These are phyloP conservation scores for Lachancea meyersii DNA, from an alignment of 805 yeast species.

Conservation along the genomic window DNA sequence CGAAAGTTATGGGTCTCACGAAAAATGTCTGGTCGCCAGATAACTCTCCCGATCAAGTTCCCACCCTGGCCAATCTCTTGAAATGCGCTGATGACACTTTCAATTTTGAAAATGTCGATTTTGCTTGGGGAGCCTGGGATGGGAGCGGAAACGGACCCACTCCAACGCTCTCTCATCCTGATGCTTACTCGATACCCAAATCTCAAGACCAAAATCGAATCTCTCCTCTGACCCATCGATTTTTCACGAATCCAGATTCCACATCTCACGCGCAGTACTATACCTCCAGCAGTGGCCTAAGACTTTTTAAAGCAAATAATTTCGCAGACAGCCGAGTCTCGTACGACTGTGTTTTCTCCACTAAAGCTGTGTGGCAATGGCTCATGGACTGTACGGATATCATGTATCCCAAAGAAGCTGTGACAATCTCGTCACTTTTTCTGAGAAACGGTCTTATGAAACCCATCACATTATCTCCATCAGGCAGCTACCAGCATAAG, in stretches of 20 bases:
- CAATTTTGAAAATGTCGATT: conserved; percentile 29
- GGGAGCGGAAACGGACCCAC: not conserved
- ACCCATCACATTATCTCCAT: conserved; percentile 37
- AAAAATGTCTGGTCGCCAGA: conserved; percentile 69
- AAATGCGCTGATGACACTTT: conserved; percentile 32
- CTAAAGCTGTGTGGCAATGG: conserved; percentile 83
- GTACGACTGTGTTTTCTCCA: conserved; percentile 52
- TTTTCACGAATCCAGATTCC: conserved; percentile 83
- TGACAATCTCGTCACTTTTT: conserved; percentile 46
- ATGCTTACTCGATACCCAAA: not conserved
- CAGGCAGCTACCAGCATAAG: conserved; percentile 27
- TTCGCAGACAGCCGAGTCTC: conserved; percentile 28
- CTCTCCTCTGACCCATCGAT: conserved; percentile 69
- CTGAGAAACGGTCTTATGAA: conserved; percentile 42
- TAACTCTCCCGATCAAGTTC: conserved; percentile 45
- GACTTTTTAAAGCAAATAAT: conserved; percentile 44
- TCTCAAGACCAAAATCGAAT: conserved; percentile 21
- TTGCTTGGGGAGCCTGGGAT: conserved; percentile 2
- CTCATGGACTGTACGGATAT: conserved; percentile 82
- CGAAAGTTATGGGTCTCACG: conserved; percentile 51
- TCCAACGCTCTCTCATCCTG: not conserved
- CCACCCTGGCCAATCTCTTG: conserved; percentile 33
- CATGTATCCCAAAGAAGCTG: conserved; percentile 46
- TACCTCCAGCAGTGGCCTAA: conserved; percentile 56
- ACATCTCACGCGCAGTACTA: conserved; percentile 78